Evolutionary conservation across 495 filamentous ascomycete genomes (phyloP).

Genomic region (Aspergillus campestris): DNA sequence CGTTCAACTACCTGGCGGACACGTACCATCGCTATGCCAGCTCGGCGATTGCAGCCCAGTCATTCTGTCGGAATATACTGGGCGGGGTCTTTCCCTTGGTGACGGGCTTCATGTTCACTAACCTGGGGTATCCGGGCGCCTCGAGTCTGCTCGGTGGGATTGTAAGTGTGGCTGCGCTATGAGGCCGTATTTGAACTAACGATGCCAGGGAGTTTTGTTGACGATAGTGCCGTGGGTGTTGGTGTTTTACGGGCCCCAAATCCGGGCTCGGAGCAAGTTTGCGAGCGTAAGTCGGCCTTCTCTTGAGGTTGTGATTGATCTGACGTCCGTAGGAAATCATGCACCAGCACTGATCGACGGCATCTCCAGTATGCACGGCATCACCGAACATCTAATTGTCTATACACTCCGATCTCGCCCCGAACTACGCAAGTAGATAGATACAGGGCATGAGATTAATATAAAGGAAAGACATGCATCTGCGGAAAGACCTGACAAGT

Average conservation of each 20-base stretch:
- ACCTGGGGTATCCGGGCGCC: slow-evolving; percentile 55
- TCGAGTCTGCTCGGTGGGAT: slow-evolving; percentile 64
- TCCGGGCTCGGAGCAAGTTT: slow-evolving; percentile 66
- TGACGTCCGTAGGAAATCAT: slow-evolving; percentile 12
- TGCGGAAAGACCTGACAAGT: too few species aligned
- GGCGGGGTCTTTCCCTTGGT: slow-evolving; percentile 69
- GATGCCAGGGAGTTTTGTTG: slow-evolving; percentile 42
- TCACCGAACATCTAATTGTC: too few species aligned
- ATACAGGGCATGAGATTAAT: too few species aligned
- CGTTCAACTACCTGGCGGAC: slow-evolving; percentile 91
- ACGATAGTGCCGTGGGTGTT: slow-evolving; percentile 74
- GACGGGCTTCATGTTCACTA: slow-evolving; percentile 53
- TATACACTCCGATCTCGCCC: too few species aligned
- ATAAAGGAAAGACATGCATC: too few species aligned
- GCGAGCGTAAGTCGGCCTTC: slow-evolving; percentile 35
- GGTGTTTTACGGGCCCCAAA: slow-evolving; percentile 63
- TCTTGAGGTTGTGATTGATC: not conserved
- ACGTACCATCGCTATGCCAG: slow-evolving; percentile 78
- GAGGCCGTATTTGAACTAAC: slow-evolving; percentile 1
- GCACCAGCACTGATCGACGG: slow-evolving; percentile 7
- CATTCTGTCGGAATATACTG: slow-evolving; percentile 69
- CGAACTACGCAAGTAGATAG: too few species aligned
- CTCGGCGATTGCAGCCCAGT: slow-evolving; percentile 82
- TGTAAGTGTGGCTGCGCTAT: slow-evolving; percentile 3
- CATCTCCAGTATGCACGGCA: too few species aligned